phyloP scores from a whole-genome alignment of 371 early-diverging fungal genomes.

The Parasitella parasitica region DNA sequence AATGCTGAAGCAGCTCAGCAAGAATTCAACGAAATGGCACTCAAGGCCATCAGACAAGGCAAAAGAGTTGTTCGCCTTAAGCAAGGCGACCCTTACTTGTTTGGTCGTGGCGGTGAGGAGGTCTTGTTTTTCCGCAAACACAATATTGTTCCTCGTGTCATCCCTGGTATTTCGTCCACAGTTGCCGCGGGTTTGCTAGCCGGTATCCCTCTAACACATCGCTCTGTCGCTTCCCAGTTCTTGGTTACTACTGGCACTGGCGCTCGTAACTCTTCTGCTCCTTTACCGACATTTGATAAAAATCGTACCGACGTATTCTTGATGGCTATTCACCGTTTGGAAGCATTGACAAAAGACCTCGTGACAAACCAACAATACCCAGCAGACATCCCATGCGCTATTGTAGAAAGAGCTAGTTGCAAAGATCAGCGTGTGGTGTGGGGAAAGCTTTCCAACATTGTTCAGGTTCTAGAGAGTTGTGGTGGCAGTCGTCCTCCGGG shows the following conservation, averaged over 20 bases:
- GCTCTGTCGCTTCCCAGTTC: constrained; percentile 85
- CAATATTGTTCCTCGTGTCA: constrained; percentile 65
- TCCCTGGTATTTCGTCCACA: constrained; percentile 84
- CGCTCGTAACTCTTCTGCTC: constrained; percentile 38
- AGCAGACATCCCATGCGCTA: constrained; percentile 64
- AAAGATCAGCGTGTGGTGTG: constrained; percentile 68
- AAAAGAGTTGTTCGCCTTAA: constrained; percentile 83
- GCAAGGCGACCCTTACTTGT: constrained; percentile 89
- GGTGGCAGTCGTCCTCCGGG: constrained; percentile 78
- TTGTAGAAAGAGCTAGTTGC: constrained; percentile 77
- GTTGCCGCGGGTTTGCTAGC: constrained; percentile 75
- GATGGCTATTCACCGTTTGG: constrained; percentile 83
- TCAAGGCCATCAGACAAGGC: constrained; percentile 64
- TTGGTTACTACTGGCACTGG: constrained; percentile 83
- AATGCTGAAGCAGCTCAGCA: constrained; percentile 80
- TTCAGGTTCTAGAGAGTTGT: constrained; percentile 60
- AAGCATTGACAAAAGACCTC: constrained; percentile 59
- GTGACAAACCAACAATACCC: constrained; percentile 56
- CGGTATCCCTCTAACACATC: constrained; percentile 87
- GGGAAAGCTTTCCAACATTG: constrained; percentile 59
- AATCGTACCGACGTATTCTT: constrained; percentile 83
- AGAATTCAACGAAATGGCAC: constrained; percentile 70
- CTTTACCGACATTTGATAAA: constrained; percentile 64
- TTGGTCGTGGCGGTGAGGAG: constrained; percentile 94
- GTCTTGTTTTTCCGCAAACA: constrained; percentile 69